These are phyloP conservation scores for Berberis vulgaris DNA, from an alignment of 164 flowering plant genomes.

Conservation along the genomic window DNA sequence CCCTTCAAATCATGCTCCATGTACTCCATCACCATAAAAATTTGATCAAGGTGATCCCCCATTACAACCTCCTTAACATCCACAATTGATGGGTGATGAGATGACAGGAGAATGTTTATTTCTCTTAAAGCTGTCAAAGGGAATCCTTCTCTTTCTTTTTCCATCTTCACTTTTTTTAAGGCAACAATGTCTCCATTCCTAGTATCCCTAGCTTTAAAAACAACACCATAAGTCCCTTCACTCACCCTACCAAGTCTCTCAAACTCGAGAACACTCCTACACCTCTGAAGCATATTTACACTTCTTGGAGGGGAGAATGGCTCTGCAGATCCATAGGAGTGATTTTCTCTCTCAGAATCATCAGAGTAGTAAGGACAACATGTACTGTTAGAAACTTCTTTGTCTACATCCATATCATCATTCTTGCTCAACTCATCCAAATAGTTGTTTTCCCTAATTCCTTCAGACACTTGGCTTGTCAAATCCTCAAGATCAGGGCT, in stretches of 20 bases:
- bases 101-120: constrained; percentile 57
- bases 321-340: not conserved
- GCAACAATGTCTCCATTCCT: constrained; percentile 64
- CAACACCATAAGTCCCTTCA: constrained; percentile 81
- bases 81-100: constrained; percentile 62
- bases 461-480: not conserved
- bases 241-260: constrained; percentile 55
- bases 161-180: constrained; percentile 71
- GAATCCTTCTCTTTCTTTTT: constrained; percentile 51
- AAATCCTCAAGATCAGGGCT: not conserved
- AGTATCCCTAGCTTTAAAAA: constrained; percentile 60
- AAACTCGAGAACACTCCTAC: constrained; percentile 57
- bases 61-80: constrained; percentile 67
- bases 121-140: constrained; percentile 69
- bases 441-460: not conserved
- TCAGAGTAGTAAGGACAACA: not conserved
- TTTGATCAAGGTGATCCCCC: constrained; percentile 30
- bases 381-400: not conserved
- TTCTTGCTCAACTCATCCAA: constrained; percentile 15
- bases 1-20: constrained; percentile 77
- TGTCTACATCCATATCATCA: constrained; percentile 25
- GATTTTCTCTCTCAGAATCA: constrained; percentile 13
- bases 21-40: constrained; percentile 78
- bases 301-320: constrained; percentile 10
- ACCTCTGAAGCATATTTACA: constrained; percentile 44